Conservation (phyloP, 164 flowering plant species). For the Brasenia schreberi region DNA sequence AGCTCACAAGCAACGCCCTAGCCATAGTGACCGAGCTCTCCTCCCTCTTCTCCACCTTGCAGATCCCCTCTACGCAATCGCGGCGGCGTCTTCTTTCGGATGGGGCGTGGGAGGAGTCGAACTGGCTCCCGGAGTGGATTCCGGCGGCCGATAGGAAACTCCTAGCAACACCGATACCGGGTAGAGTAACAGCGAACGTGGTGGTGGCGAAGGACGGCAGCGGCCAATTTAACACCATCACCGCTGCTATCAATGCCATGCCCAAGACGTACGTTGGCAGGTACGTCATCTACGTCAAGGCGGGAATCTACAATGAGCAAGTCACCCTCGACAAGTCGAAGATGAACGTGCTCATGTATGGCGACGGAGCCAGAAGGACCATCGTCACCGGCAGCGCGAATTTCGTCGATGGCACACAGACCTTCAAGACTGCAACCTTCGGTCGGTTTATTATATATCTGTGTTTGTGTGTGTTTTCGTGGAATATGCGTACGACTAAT, state of each 20-base stretch:
- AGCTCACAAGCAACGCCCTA: constrained; percentile 34
- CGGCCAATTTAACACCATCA: constrained; percentile 35
- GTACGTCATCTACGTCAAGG: constrained; percentile 39
- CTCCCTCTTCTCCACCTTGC: constrained; percentile 10
- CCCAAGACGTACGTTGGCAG: constrained; percentile 28
- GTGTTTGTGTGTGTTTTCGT: too few relatives aligned
- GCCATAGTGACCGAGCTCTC: constrained; percentile 29
- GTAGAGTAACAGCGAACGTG: constrained; percentile 19
- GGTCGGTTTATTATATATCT: constrained; percentile 22
- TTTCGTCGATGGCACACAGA: constrained; percentile 15
- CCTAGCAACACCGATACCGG: constrained; percentile 9
- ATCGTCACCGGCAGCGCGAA: constrained; percentile 32
- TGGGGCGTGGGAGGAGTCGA: constrained; percentile 3
- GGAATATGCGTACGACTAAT: too few relatives aligned
- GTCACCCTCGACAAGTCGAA: constrained; percentile 19
- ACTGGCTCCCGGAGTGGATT: constrained; percentile 28
- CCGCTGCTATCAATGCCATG: constrained; percentile 35
- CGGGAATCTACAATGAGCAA: constrained; percentile 42
- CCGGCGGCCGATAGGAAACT: constrained; percentile 24
- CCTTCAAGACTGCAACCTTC: constrained; percentile 37
- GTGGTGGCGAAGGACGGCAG: constrained; percentile 50
- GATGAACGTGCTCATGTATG: constrained; percentile 39
- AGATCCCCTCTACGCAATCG: constrained; percentile 8
- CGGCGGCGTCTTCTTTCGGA: constrained; percentile 12
- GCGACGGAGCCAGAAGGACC: constrained; percentile 53